These are phyloP conservation scores for Blumeria hordei DNA, from an alignment of 2,329 filamentous ascomycete species.

Conservation along the genomic window DNA sequence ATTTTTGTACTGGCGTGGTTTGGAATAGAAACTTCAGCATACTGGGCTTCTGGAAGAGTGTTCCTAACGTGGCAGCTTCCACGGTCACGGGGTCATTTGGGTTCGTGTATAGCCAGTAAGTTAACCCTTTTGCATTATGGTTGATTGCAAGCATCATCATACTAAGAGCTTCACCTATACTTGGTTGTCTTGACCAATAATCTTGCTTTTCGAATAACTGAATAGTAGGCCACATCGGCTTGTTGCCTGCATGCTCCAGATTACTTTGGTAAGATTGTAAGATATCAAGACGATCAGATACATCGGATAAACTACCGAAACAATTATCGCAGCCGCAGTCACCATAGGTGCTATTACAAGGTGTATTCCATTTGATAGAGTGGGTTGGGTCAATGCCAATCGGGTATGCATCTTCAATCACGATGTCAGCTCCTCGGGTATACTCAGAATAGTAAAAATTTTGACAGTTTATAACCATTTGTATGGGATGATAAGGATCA, in stretches of 20 bases:
- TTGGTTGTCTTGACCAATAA: slow-evolving; percentile 24
- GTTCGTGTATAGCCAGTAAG: slow-evolving; percentile 23
- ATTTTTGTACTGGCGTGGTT: slow-evolving; percentile 6
- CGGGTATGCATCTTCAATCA: slow-evolving; percentile 26
- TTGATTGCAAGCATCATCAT: slow-evolving; percentile 24
- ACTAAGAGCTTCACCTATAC: slow-evolving; percentile 19
- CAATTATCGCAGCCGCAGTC: slow-evolving; percentile 27
- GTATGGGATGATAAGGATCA: slow-evolving; percentile 28
- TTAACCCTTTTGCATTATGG: slow-evolving; percentile 24
- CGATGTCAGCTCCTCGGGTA: slow-evolving; percentile 24
- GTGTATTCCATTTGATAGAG: slow-evolving; percentile 21
- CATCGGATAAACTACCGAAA: slow-evolving; percentile 19
- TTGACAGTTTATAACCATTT: slow-evolving; percentile 25
- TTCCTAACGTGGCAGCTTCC: slow-evolving; percentile 18
- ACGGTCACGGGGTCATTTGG: slow-evolving; percentile 15
- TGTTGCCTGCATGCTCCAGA: slow-evolving; percentile 15
- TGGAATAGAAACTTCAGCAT: slow-evolving; percentile 18
- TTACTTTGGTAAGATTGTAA: slow-evolving; percentile 19
- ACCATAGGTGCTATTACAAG: slow-evolving; percentile 26
- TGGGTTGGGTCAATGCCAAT: slow-evolving; percentile 22
- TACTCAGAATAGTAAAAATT: slow-evolving; percentile 28
- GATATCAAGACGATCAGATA: slow-evolving; percentile 20
- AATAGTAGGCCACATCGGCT: slow-evolving; percentile 24
- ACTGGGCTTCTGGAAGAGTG: slow-evolving; percentile 15
- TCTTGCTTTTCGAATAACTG: slow-evolving; percentile 24